Conservation (phyloP, 257 asterid genomes). For the Solanum dulcamara region DNA sequence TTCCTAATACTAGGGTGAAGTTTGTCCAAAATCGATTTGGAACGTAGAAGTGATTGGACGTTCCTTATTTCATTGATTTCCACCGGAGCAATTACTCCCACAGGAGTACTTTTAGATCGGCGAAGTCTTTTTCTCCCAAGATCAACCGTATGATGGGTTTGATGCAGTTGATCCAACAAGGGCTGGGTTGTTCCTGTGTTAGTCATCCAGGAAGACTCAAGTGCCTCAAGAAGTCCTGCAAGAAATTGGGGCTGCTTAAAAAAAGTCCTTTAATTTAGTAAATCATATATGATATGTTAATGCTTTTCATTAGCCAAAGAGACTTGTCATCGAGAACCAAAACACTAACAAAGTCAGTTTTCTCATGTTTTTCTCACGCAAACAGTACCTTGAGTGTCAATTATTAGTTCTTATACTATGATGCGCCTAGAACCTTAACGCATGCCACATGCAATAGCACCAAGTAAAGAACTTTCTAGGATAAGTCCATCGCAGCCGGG, state of each 20-base stretch:
- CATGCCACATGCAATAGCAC: background rate
- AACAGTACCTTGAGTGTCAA: background rate
- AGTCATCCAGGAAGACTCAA: background rate
- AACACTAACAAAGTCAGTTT: background rate
- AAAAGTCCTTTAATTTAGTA: background rate
- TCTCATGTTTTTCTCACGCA: background rate
- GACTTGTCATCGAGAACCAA: background rate
- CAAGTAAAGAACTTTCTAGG: background rate
- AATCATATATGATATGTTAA: background rate
- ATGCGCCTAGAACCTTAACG: background rate
- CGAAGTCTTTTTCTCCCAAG: conserved; percentile 43
- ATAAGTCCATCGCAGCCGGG: background rate
- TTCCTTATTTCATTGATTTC: conserved; percentile 22
- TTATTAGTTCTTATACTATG: background rate
- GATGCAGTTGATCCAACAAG: conserved; percentile 5
- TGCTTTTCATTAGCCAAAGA: background rate
- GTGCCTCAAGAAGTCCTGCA: background rate
- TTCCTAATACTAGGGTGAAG: conserved; percentile 43
- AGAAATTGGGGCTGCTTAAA: background rate
- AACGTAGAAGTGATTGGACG: conserved; percentile 2
- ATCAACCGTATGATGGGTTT: conserved; percentile 7
- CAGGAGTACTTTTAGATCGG: conserved; percentile 71
- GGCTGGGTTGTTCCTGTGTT: conserved; percentile 11
- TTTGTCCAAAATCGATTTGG: conserved; percentile 25
- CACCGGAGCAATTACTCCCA: conserved; percentile 30